phyloP scores from a whole-genome alignment of 140 eudicot genomes.

The Stevia rebaudiana region DNA sequence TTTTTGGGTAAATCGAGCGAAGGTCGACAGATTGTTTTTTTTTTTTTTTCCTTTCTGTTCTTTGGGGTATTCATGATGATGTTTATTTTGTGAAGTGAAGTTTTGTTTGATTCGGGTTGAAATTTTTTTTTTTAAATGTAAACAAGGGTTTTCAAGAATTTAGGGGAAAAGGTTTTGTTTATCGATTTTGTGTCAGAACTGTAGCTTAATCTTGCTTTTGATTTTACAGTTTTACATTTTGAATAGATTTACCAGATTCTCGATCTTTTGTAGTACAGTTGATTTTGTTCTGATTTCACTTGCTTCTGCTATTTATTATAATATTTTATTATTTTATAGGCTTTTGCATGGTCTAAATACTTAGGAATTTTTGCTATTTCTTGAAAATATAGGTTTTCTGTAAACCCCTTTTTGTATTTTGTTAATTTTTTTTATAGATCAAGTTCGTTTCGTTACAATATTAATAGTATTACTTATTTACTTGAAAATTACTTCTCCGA shows the following conservation, averaged over 20 bases:
- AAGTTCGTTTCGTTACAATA: not conserved
- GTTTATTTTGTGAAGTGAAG: not conserved
- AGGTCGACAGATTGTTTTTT: not conserved
- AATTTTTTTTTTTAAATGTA: not conserved
- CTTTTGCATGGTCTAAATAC: not conserved
- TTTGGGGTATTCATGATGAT: not conserved
- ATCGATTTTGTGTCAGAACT: not conserved
- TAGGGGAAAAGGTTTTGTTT: not conserved
- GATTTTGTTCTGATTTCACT: not conserved
- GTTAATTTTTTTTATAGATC: not conserved
- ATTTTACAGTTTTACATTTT: conserved; percentile 4
- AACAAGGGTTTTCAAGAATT: not conserved
- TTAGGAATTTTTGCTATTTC: not conserved
- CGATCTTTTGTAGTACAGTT: not conserved
- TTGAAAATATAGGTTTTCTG: not conserved
- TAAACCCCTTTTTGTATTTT: conserved; percentile 1
- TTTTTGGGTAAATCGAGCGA: not conserved
- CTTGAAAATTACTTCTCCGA: not conserved
- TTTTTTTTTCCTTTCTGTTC: not conserved
- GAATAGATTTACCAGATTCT: conserved; percentile 4
- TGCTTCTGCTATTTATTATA: not conserved
- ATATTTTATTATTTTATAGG: not conserved
- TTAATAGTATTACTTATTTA: not conserved
- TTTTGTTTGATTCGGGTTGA: not conserved
- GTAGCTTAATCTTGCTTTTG: conserved; percentile 2